These are phyloP conservation scores for Trichosanthes truncata DNA, from an alignment of 306 rosid genomes.

Conservation along the genomic window DNA sequence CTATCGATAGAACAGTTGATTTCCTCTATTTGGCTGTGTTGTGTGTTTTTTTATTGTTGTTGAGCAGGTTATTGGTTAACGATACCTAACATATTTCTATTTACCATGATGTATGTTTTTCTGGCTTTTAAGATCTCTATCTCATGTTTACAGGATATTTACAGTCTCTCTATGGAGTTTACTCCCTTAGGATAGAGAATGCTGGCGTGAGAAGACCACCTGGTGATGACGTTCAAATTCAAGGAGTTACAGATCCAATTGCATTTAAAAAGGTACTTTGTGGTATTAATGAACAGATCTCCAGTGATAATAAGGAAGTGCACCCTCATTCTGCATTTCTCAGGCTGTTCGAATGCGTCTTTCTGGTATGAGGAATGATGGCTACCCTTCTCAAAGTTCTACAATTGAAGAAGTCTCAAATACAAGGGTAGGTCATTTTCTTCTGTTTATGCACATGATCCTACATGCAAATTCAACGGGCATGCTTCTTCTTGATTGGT, in stretches of 20 bases:
- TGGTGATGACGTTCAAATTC: conserved; percentile 84
- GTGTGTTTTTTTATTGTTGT: too few species aligned
- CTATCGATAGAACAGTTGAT: too few species aligned
- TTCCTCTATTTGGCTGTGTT: too few species aligned
- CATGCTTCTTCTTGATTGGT: background rate
- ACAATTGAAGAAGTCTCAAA: conserved; percentile 40
- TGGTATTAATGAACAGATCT: background rate
- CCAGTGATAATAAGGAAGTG: background rate
- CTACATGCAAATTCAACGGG: background rate
- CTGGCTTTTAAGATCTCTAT: background rate
- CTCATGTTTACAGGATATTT: conserved; percentile 46
- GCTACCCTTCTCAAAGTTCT: conserved; percentile 42
- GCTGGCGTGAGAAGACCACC: conserved; percentile 79
- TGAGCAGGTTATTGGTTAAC: too few species aligned
- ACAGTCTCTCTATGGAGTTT: conserved; percentile 75
- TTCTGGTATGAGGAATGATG: conserved; percentile 55
- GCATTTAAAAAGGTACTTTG: conserved; percentile 72
- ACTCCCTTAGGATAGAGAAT: conserved; percentile 79
- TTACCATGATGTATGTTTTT: background rate
- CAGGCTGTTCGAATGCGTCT: conserved; percentile 82
- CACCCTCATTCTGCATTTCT: conserved; percentile 11
- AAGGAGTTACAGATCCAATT: conserved; percentile 70
- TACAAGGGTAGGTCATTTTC: conserved; percentile 36
- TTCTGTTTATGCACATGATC: background rate
- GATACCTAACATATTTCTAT: too few species aligned